Evolutionary conservation across 1,284 basidiomycete genomes (phyloP), one percentile per base, ranked within the genome.

Genomic region (Golubevia pallescens): DNA sequence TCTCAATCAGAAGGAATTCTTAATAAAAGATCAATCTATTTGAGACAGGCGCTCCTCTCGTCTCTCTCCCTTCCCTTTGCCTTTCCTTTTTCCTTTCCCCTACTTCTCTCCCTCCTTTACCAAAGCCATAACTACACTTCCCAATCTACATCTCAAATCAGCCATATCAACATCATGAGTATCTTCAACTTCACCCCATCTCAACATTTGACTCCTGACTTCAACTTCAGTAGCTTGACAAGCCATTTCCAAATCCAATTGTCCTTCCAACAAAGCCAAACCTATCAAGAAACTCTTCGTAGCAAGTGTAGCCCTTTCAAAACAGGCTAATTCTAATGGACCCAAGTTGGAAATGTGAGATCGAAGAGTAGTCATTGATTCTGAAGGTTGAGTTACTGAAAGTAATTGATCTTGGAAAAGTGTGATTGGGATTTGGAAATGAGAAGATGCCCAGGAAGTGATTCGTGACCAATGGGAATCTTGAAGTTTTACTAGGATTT

Each of bases 141-240:
- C 64, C 32, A 66, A 34, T 20, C 61, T 66, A 59, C 57, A 57
- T 16, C 64, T n/a, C n/a, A 66, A 61, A 21, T 66, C 64, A 32
- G 61, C 59, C 16, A 57, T 54, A 55, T 66, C 64, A 14, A 65
- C 63, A 51, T 65, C 63, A 61, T 65, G 63, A 19, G 63, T 93
- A 86, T 99, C 97, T 88, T 99, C 97, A 0, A 99, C 97, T 86
- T 97, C 94, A 23, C 97, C 97, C 97, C 97, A 99, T 60, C 91
- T 89, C 86, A 96, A 90, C 70, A 97, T 97, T 87, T 99, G 97
- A 81, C 93, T 94, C 67, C 91, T 89, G 0, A 99, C 95, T 86
- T 99, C 97, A 6, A 97, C 96, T 67, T 93, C 92, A 3, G 94
- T 90, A 0, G 93, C 94, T 61, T 91, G 86, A 0, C 94, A 90